Evolutionary conservation across 306 rosid genomes (phyloP), one percentile per base, ranked within the genome.

Genomic region (Phaseolus lunatus): DNA sequence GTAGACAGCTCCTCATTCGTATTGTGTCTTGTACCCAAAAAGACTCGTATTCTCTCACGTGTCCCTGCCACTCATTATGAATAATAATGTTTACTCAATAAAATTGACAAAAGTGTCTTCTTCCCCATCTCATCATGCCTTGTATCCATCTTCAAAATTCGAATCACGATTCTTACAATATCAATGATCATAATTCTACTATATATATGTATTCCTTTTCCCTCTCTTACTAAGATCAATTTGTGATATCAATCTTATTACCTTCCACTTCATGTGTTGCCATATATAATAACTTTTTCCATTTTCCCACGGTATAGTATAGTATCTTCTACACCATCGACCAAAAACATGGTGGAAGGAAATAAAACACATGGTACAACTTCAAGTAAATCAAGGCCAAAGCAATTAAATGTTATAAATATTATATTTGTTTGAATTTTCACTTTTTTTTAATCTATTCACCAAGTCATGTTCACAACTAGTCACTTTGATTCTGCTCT

Each of bases 21-120:
- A 22, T 22, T 9, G 9, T 39, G 23, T 18, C 45, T 37, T 10
- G n/a, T 54, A 37, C 22, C 31, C 61, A 20, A 2, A 52, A 54
- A 54, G 62, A 54, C 7, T 13, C 48, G 39, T 23, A 20, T 33
- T 37, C 56, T 22, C 43, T 37, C 15, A 39, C 31, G 4, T 16
- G 56, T 24, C 56, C 56, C 56, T 57, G 20, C 22, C 33, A 15
- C 56, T 56, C 68, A 39, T 72, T 73, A 23, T 31, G 57, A 41
- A 5, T 8, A 33, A 62, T 47, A 49, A 27, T 24, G 35, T 29
- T 12, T 47, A 7, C 15, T n/a, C 8, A 63, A 33, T 27, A 18
- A 73, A 75, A 62, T 45, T 6, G 49, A 61, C 70, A 45, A 74
- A 61, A 44, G 61, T 27, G 79, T 27, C 59, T 59, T 56, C 78